Evolutionary conservation across 768 basidiomycete species (phyloP).

Genomic region (Favolaschia claudopus): DNA sequence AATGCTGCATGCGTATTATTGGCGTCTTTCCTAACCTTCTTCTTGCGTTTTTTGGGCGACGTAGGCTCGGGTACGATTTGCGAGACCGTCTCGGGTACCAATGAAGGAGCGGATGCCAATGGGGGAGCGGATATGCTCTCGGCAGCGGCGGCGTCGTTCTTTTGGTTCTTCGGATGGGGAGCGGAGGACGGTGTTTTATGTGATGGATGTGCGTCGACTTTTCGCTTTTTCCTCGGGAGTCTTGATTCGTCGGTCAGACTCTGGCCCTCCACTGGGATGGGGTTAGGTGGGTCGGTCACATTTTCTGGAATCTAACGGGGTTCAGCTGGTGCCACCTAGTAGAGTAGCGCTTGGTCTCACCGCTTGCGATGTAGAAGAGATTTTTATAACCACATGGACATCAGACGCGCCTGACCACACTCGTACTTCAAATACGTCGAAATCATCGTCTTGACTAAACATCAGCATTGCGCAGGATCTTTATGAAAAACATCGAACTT

Average conservation of each 20-base stretch:
- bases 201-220: background rate
- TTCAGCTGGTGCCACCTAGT: no score
- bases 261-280: no score
- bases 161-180: background rate
- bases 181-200: background rate
- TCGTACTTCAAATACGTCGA: constrained; percentile 70
- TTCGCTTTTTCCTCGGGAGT: constrained; percentile 15
- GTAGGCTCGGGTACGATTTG: no score
- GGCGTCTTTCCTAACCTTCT: constrained; percentile 26
- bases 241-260: background rate
- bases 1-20: no score
- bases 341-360: constrained; percentile 11
- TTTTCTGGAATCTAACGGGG: constrained; percentile 2
- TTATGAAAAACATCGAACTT: constrained; percentile 25
- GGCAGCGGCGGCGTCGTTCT: background rate
- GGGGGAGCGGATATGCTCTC: background rate
- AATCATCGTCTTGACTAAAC: constrained; percentile 74
- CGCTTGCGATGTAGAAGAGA: background rate
- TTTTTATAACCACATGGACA: constrained; percentile 48
- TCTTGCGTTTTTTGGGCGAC: constrained; percentile 26
- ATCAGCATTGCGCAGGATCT: constrained; percentile 5
- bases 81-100: no score
- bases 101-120: no score
- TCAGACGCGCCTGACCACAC: constrained; percentile 41
- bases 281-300: no score